Evolutionary conservation across 495 filamentous ascomycete genomes (phyloP).

Genomic region (Lasiosphaeriaceae sp.): DNA sequence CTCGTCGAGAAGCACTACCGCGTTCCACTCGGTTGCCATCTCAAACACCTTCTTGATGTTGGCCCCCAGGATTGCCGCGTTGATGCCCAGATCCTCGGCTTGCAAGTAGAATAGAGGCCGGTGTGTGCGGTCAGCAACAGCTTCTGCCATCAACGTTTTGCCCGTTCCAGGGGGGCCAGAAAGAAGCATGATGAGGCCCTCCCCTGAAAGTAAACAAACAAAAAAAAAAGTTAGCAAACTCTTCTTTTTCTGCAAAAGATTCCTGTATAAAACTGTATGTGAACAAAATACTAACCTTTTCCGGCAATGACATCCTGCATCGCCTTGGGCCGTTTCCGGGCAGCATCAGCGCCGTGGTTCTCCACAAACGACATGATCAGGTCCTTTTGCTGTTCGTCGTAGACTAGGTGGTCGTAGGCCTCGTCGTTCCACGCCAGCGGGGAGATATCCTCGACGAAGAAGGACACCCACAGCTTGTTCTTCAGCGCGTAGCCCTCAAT

Average conservation of each 20-base stretch:
- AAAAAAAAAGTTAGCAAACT: background rate
- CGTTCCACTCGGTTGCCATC: slow-evolving; percentile 48
- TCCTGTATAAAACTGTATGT: background rate
- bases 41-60: slow-evolving; percentile 50
- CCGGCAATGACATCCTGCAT: slow-evolving; percentile 22
- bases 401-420: slow-evolving; percentile 36
- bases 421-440: slow-evolving; percentile 34
- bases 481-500: slow-evolving; percentile 40
- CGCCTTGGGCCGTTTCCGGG: background rate
- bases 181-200: slow-evolving; percentile 31
- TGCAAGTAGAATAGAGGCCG: slow-evolving; percentile 51
- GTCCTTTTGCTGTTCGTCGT: slow-evolving; percentile 37
- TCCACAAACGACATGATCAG: slow-evolving; percentile 40
- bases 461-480: slow-evolving; percentile 36
- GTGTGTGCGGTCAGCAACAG: slow-evolving; percentile 46
- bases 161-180: slow-evolving; percentile 52
- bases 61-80: slow-evolving; percentile 40
- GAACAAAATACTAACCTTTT: slow-evolving; percentile 10
- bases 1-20: slow-evolving; percentile 51
- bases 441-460: slow-evolving; percentile 33
- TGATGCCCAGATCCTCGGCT: slow-evolving; percentile 51
- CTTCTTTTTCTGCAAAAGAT: too few species aligned
- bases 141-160: slow-evolving; percentile 57
- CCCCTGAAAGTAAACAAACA: slow-evolving; percentile 6
- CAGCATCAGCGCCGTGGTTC: slow-evolving; percentile 19